Evolutionary conservation across 2,329 filamentous ascomycete genomes (phyloP).

Genomic region (Beauveria caledonica): DNA sequence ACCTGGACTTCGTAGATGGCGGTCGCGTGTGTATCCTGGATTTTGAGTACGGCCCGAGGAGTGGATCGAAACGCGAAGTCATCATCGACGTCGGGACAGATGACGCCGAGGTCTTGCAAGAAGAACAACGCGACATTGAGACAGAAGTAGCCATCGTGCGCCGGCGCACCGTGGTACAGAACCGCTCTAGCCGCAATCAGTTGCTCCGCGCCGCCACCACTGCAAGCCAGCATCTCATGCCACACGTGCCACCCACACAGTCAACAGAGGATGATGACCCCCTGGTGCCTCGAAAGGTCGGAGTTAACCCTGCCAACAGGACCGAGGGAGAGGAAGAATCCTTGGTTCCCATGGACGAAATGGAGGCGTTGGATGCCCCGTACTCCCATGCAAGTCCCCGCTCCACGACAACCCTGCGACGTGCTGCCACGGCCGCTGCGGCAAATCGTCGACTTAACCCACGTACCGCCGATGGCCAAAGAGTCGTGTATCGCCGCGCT

Average conservation of each 20-base stretch:
- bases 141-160: conserved; percentile 73
- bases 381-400: conserved; percentile 67
- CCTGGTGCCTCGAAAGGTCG: conserved; percentile 42
- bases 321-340: conserved; percentile 26
- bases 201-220: conserved; percentile 43
- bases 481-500: conserved; percentile 56
- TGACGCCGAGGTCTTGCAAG: conserved; percentile 60
- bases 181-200: conserved; percentile 39
- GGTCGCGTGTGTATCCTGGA: conserved; percentile 66
- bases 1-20: conserved; percentile 68
- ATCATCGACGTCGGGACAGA: conserved; percentile 67
- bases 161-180: conserved; percentile 61
- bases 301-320: conserved; percentile 19
- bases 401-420: conserved; percentile 60
- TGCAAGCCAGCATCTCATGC: conserved; percentile 22
- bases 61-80: conserved; percentile 50
- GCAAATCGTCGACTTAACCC: conserved; percentile 61
- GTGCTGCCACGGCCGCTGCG: conserved; percentile 69
- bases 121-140: conserved; percentile 66
- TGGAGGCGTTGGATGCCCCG: conserved; percentile 59
- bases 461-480: conserved; percentile 43
- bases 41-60: conserved; percentile 54
- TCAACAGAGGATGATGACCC: conserved; percentile 39
- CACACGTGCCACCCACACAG: conserved; percentile 22
- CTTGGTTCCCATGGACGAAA: conserved; percentile 42